These are phyloP conservation scores for Pseudogymnoascus sp. DNA, from an alignment of 2,329 filamentous ascomycete genomes.

Conservation along the genomic window DNA sequence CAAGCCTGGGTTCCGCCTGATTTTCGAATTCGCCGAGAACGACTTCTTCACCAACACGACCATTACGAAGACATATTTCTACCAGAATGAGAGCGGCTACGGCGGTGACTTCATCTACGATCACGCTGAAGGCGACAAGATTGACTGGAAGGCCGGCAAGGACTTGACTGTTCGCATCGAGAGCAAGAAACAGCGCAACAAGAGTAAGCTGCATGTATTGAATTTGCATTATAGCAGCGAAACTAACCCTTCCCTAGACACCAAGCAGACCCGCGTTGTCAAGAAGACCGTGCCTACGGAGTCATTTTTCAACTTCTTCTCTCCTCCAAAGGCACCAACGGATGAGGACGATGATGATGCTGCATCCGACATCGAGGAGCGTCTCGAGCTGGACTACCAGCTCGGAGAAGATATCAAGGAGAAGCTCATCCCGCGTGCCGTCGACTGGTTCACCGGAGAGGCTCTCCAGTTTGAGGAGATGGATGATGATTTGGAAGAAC, in stretches of 20 bases:
- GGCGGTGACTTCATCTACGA: constrained; percentile 99
- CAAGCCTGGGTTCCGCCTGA: constrained; percentile 93
- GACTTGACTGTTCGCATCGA: constrained; percentile 91
- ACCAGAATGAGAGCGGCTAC: constrained; percentile 97
- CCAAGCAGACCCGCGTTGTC: constrained; percentile 96
- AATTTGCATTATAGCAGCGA: background rate
- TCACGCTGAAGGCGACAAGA: constrained; percentile 95
- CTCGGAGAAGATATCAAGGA: constrained; percentile 99
- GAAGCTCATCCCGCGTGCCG: constrained; percentile 95
- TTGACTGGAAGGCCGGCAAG: constrained; percentile 89
- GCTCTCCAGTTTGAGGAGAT: constrained; percentile 94
- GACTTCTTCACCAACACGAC: constrained; percentile 97
- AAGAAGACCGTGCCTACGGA: constrained; percentile 99
- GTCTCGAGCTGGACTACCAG: constrained; percentile 96
- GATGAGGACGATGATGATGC: constrained; percentile 64
- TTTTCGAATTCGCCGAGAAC: constrained; percentile 94
- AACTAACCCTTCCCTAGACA: constrained; percentile 51
- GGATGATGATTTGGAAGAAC: constrained; percentile 73
- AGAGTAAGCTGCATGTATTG: constrained; percentile 57
- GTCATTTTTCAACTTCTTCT: constrained; percentile 93
- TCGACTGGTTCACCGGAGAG: constrained; percentile 99
- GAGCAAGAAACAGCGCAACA: constrained; percentile 99
- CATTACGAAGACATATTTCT: constrained; percentile 97
- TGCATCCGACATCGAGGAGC: constrained; percentile 88
- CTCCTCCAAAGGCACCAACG: constrained; percentile 76